Percentiles rank a stretch among this genome's conserved stretches.
Evolutionary conservation across 805 yeast genomes (phyloP).

Genomic region (Candida ovalis): DNA sequence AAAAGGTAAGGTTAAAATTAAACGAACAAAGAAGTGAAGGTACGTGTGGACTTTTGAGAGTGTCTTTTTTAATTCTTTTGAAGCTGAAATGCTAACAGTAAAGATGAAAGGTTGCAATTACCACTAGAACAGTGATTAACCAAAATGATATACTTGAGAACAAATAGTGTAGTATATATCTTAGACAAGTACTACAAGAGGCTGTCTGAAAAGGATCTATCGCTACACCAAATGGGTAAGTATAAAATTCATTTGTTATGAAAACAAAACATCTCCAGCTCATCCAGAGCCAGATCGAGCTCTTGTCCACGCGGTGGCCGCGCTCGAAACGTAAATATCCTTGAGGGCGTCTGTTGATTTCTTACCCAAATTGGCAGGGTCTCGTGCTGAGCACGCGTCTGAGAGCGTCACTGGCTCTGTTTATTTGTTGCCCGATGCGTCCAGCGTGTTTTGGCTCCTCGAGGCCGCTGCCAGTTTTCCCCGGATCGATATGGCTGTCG

Average conservation of each 20-base stretch:
- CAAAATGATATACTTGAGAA: too few species aligned
- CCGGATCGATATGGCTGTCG: neutral
- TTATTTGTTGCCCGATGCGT: neutral
- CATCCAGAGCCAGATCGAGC: neutral
- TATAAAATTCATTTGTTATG: neutral
- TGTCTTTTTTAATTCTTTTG: neutral
- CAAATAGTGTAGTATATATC: too few species aligned
- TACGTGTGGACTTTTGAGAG: neutral
- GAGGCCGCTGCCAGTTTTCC: too few species aligned
- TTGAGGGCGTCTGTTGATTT: neutral
- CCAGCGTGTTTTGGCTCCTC: neutral
- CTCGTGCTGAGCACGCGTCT: neutral
- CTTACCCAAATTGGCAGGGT: neutral
- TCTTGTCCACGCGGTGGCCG: neutral
- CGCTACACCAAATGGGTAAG: too few species aligned
- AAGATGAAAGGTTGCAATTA: neutral
- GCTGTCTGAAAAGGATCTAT: too few species aligned
- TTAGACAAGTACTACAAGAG: too few species aligned
- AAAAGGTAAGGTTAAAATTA: neutral
- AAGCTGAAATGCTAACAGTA: neutral
- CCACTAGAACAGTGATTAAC: too few species aligned
- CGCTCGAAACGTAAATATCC: neutral
- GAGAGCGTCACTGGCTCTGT: neutral
- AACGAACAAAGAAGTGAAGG: neutral
- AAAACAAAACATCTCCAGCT: neutral